Evolutionary conservation across 2,329 filamentous ascomycete genomes (phyloP), one percentile per base, ranked within the genome.

Genomic region (Penicillium sp.): DNA sequence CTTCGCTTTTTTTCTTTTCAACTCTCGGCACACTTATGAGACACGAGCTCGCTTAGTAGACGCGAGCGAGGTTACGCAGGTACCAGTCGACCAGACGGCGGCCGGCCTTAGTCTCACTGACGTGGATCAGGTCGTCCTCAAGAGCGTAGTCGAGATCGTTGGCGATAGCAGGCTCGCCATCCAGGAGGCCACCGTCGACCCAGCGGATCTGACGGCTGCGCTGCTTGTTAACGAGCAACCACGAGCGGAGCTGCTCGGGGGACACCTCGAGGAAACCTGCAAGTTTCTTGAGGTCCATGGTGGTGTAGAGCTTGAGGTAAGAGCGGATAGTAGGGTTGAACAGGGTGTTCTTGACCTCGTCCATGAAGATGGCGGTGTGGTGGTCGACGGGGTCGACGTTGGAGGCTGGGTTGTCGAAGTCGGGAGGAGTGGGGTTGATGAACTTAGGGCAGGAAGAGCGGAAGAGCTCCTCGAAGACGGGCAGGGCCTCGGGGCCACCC

Each of bases 311-410:
- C 75, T 96, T 94, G 66, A 99, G 86, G 82, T 99, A 99, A 60
- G 92, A 97, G 83, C 96, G 96, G 75, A 99, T 89, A 43, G 92
- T 97, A 42, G 94, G 94, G 75, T 90, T 93, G 87, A 87, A 96
- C 85, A 99, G 94, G 79, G 96, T 97, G 79, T 91, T 97, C 86
- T 96, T 96, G 77, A 99, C 93, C 82, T 99, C 94, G 67, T 97
- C 92, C 93, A 99, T 97, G 83, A 99, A 99, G 79, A 99, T 89
- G 69, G 89, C 83, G 63, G 96, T 86, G 79, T 99, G 93, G 82
- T 99, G 94, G 80, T 99, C 93, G 64, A 97, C 86, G 41, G 94
- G 94, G 80, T 99, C 94, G 69, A 97, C 83, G 82, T 99, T 99
- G 78, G 92, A 79, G 77, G 92, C 87, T 61, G 94, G 91, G 84